phyloP scores from a whole-genome alignment of 805 yeast species.

The Aciculoconidium aculeatum region DNA sequence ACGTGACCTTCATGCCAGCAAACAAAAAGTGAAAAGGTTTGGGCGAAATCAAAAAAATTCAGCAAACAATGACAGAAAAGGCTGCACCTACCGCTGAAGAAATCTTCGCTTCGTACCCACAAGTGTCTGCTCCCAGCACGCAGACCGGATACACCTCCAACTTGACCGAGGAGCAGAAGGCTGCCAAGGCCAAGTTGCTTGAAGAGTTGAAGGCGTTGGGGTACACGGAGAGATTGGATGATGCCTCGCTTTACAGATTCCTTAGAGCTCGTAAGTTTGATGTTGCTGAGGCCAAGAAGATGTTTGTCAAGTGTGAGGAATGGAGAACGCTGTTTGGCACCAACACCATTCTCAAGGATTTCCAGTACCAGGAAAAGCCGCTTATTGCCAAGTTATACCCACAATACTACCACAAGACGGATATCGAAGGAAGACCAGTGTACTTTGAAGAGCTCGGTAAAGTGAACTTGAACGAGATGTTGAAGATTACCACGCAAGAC shows the following conservation, averaged over 20 bases:
- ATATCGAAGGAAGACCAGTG: slow-evolving; percentile 94
- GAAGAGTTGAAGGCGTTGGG: slow-evolving; percentile 56
- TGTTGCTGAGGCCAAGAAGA: slow-evolving; percentile 64
- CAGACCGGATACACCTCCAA: slow-evolving; percentile 80
- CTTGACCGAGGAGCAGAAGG: slow-evolving; percentile 62
- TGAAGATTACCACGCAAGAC: slow-evolving; percentile 89
- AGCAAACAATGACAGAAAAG: no score
- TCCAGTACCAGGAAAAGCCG: slow-evolving; percentile 90
- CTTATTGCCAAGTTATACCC: slow-evolving; percentile 87
- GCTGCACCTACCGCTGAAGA: slow-evolving; percentile 16
- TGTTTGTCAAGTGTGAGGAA: slow-evolving; percentile 82
- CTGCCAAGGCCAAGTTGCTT: slow-evolving; percentile 53
- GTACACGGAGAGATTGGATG: slow-evolving; percentile 75
- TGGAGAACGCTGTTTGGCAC: slow-evolving; percentile 90
- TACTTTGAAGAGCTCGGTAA: slow-evolving; percentile 91
- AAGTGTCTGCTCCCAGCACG: slow-evolving; percentile 51
- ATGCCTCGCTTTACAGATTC: slow-evolving; percentile 77
- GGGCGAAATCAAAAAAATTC: no score
- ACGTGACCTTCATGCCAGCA: no score
- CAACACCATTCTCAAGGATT: slow-evolving; percentile 79
- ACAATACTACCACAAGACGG: slow-evolving; percentile 95
- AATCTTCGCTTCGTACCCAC: slow-evolving; percentile 61
- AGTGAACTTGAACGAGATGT: slow-evolving; percentile 85
- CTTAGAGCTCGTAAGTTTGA: slow-evolving; percentile 95
- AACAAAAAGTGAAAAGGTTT: no score